These are phyloP conservation scores for Didymella sp. DNA, from an alignment of 2,329 filamentous ascomycete species.

Conservation along the genomic window DNA sequence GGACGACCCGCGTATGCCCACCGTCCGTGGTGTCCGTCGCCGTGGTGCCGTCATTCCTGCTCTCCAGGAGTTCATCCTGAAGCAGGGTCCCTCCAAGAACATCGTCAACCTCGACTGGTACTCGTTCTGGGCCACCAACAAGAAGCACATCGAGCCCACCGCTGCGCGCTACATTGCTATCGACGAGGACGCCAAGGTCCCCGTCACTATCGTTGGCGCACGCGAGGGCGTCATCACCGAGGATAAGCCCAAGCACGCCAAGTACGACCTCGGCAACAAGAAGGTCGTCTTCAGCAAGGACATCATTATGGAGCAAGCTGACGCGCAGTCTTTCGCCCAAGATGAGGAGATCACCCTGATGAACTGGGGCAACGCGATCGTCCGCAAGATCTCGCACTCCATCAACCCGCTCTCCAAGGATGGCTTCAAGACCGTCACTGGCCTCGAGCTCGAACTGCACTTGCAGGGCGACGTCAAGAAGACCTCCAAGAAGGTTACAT, in stretches of 20 bases:
- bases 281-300: constrained; percentile 79
- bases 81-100: constrained; percentile 83
- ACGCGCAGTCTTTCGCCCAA: constrained; percentile 79
- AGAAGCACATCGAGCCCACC: constrained; percentile 60
- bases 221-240: constrained; percentile 64
- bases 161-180: constrained; percentile 63
- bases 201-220: constrained; percentile 71
- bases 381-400: constrained; percentile 68
- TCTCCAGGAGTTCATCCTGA: constrained; percentile 82
- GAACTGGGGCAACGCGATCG: constrained; percentile 93
- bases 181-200: constrained; percentile 72
- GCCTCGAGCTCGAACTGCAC: constrained; percentile 83
- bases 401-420: constrained; percentile 60
- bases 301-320: constrained; percentile 84
- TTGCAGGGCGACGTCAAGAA: constrained; percentile 92
- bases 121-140: constrained; percentile 63
- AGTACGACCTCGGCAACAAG: constrained; percentile 88
- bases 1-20: constrained; percentile 88
- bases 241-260: constrained; percentile 85
- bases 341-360: constrained; percentile 95
- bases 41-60: constrained; percentile 81
- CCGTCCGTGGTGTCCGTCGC: constrained; percentile 77
- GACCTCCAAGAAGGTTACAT: constrained; percentile 96
- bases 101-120: constrained; percentile 87
- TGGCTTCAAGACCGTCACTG: constrained; percentile 63